Base-by-base conservation (phyloP, 352 stramenopile species). In the Phytophthora chlamydospora region DNA sequence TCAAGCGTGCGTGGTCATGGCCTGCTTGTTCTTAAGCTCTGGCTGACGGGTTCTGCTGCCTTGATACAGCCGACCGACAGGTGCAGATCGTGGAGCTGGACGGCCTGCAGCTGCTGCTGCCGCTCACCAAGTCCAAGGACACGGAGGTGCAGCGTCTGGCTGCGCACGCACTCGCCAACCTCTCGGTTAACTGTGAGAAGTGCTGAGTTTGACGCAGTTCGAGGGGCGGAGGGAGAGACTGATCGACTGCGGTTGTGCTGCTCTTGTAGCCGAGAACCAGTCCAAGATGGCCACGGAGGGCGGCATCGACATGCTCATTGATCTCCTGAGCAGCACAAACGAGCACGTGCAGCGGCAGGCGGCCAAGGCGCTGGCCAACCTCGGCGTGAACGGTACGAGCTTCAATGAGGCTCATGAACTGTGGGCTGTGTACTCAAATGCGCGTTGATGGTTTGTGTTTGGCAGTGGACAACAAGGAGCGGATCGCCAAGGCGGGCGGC, bases 61-160 rank as follows among this genome's bases (percentile, higher is more conserved):
- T 9, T 58, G 40, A 10, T 66, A 39, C 43, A 97, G 90, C 91
- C n/a, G 89, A 97, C 49, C 72, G 93, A 38, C 92, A 98, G 74
- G 86, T 93, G 45, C 91, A 98, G 65, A 98, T 98, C 51, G 94
- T 98, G 39, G 83, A 98, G 60, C 77, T 98, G 48, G 92, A 97
- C 51, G 94, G 94, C 4, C 74, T 98, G 58, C 78, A 97, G 68
- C 77, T 98, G 54, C 68, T 98, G 53, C 74, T 98, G 41, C 94
- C 94, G 24, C 81, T 98, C 42, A 97, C 93, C 33, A 79, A 97
- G 63, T 97, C 89, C 19, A 93, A 78, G 42, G 94, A 98, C 71
- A 90, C 75, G 10, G 94, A 98, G 59, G 94, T 98, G 34, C 91
- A 97, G 73, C 88, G 94, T 5, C 72, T 98, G 6, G 93, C 94